Conservation (phyloP, 169 alveolate genomes). For the Eimeria sp. region DNA sequence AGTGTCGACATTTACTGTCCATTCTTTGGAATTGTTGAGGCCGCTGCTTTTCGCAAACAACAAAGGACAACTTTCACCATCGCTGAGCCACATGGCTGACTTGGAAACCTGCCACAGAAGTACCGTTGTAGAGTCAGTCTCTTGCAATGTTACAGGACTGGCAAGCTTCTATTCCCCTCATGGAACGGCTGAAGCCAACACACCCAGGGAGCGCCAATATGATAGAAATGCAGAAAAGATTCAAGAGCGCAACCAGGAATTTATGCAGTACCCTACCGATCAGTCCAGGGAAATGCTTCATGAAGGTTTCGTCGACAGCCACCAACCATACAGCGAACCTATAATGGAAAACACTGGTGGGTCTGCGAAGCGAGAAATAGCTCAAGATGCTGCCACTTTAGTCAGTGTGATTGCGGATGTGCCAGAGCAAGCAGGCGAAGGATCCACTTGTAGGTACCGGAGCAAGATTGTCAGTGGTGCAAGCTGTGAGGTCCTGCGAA, state of each 20-base stretch:
- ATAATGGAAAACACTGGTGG: neutral
- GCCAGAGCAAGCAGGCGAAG: neutral
- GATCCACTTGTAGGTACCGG: neutral
- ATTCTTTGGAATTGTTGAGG: neutral
- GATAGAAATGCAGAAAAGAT: constrained; percentile 14
- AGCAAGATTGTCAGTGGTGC: constrained; percentile 20
- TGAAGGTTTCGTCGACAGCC: neutral
- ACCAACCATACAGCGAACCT: constrained; percentile 30
- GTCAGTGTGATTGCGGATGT: constrained; percentile 8
- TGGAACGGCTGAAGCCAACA: constrained; percentile 1
- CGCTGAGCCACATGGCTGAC: constrained; percentile 24
- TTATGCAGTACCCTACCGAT: neutral
- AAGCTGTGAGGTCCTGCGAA: constrained; percentile 9
- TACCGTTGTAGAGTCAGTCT: constrained; percentile 42
- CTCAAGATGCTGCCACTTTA: constrained; percentile 15
- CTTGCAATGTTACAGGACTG: constrained; percentile 50
- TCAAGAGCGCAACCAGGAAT: constrained; percentile 19
- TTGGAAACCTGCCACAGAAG: constrained; percentile 20
- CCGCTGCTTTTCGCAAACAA: neutral
- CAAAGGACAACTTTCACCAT: neutral
- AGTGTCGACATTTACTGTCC: neutral
- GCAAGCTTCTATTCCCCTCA: constrained; percentile 28
- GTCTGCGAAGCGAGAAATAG: neutral
- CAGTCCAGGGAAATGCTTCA: neutral
- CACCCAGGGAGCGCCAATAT: constrained; percentile 37